Conservation (phyloP, 495 filamentous ascomycete species). For the Neurospora hispaniola region DNA sequence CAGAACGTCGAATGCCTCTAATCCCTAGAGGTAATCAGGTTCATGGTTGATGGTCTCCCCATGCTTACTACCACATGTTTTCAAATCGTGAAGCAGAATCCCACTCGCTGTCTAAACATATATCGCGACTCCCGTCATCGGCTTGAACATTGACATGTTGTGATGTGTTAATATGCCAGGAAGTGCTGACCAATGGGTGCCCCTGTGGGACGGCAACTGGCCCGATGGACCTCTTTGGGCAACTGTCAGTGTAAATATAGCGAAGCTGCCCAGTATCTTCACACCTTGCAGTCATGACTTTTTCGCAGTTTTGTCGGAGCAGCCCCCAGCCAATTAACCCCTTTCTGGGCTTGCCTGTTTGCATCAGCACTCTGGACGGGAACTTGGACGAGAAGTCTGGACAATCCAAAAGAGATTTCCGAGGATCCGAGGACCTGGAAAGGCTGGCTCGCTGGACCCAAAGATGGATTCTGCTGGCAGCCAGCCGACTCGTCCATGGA, state of each 20-base stretch:
- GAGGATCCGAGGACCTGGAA: neutral
- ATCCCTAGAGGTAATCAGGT: neutral
- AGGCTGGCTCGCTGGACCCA: neutral
- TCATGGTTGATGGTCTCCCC: neutral
- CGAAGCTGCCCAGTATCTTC: neutral
- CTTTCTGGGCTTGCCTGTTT: neutral
- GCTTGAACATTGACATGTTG: neutral
- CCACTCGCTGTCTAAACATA: neutral
- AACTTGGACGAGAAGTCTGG: neutral
- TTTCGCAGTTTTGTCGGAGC: neutral
- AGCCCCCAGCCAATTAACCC: neutral
- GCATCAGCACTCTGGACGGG: neutral
- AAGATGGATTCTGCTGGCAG: neutral
- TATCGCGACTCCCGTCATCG: neutral
- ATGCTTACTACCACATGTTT: too few species aligned
- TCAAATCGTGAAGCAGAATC: neutral
- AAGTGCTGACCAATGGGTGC: neutral
- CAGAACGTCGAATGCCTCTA: neutral
- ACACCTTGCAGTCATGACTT: neutral
- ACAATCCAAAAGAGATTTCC: neutral
- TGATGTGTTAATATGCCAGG: neutral
- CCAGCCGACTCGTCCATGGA: neutral
- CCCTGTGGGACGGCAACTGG: neutral
- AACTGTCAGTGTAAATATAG: neutral
- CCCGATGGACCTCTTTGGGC: neutral